These are phyloP conservation scores for Medicago arabica DNA, from an alignment of 306 rosid genomes.

Conservation along the genomic window DNA sequence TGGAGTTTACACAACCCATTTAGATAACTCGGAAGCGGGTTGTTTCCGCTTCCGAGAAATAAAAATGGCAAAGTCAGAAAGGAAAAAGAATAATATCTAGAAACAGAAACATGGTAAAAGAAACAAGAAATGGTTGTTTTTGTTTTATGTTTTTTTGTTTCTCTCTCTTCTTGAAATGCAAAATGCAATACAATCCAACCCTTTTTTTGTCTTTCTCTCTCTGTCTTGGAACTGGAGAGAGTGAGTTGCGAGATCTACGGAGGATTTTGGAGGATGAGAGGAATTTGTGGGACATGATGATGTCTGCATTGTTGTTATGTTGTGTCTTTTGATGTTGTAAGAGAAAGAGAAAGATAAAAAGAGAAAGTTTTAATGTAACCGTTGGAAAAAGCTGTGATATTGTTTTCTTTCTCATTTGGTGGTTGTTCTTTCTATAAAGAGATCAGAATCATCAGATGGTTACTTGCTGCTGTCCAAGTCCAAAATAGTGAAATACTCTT, in stretches of 20 bases:
- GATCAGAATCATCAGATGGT: no score
- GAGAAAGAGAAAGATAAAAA: slow-evolving; percentile 34
- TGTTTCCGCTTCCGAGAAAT: slow-evolving; percentile 33
- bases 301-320: slow-evolving; percentile 46
- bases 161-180: slow-evolving; percentile 24
- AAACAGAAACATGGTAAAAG: slow-evolving; percentile 27
- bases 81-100: slow-evolving; percentile 22
- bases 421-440: neutral
- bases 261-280: slow-evolving; percentile 58
- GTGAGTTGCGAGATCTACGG: slow-evolving; percentile 64
- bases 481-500: no score
- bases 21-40: slow-evolving; percentile 35
- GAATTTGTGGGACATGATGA: slow-evolving; percentile 72
- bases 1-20: slow-evolving; percentile 94
- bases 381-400: slow-evolving; percentile 48
- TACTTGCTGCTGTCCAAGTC: no score
- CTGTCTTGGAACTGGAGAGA: no score
- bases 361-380: slow-evolving; percentile 65
- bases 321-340: slow-evolving; percentile 41
- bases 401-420: slow-evolving; percentile 38
- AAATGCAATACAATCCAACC: slow-evolving; percentile 22
- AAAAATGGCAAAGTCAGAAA: slow-evolving; percentile 13
- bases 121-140: slow-evolving; percentile 7
- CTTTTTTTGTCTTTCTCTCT: neutral
- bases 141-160: neutral